Base-by-base conservation (phyloP, 2,329 filamentous ascomycete species). In the Arthrinium puccinioides region DNA sequence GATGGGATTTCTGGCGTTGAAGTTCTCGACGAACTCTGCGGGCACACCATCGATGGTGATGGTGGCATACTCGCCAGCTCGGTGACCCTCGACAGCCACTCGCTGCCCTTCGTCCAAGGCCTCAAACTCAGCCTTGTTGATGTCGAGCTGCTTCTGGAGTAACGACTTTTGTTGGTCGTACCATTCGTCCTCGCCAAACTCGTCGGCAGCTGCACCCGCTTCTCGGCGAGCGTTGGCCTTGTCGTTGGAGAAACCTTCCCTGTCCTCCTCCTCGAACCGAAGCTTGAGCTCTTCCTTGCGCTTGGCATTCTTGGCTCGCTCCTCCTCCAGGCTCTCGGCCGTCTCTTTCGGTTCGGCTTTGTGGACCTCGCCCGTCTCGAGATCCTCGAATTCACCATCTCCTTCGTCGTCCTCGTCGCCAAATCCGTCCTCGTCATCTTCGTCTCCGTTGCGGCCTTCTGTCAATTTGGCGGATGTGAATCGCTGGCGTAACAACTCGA, bases 121-220 rank as follows among this genome's bases (percentile, higher is more conserved):
- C 49, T 89, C 87, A 47, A 94, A 95, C 56, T 97, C 94, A 41
- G 87, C 79, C 54, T 88, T 87, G 66, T 98, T 98, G 76, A 98
- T 96, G 53, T 94, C 85, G 44, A 92, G 75, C 60, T 98, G 92
- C 64, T 95, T 96, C 63, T 96, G 86, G 41, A 98, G 81, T 58
- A 84, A 75, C 21, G 92, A 87, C 66, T 98, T 98, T 57, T 98
- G 92, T 20, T 85, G 79, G 55, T 97, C 92, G 57, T 98, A 98
- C 94, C 94, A 98, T 39, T 98, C 87, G 56, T 98, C 92, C 61
- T 98, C 92, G 36, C 89, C 92, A 53, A 94, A 97, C 54, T 94
- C 84, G 37, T 90, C 79, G 6, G 79, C 69, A 4, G 73, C 32
- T 2, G 28, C 72, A 23, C 74, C 82, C 21, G 76, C 79, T 47